phyloP scores from a whole-genome alignment of 495 filamentous ascomycete genomes.

The Ramalina peruviana region DNA sequence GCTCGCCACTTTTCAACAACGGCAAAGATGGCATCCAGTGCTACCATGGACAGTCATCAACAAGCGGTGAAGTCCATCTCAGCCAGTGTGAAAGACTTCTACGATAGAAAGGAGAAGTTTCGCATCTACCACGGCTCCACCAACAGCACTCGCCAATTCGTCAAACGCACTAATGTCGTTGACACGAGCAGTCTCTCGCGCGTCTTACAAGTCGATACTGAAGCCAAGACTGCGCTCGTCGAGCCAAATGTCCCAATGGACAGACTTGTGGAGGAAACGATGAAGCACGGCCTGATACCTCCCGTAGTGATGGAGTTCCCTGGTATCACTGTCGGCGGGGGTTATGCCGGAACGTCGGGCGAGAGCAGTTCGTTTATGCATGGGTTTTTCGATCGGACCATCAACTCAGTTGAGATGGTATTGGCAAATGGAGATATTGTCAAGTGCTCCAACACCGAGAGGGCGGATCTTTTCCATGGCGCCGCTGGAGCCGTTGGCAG shows the following conservation, averaged over 20 bases:
- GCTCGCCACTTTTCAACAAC: no score
- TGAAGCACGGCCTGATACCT: slow-evolving; percentile 30
- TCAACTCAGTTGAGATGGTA: slow-evolving; percentile 39
- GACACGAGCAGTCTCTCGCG: slow-evolving; percentile 40
- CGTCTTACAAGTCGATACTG: slow-evolving; percentile 38
- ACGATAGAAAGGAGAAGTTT: slow-evolving; percentile 45
- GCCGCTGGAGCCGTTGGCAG: slow-evolving; percentile 38
- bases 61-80: slow-evolving; percentile 31
- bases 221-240: slow-evolving; percentile 28
- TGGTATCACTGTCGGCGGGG: slow-evolving; percentile 43
- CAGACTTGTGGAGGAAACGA: slow-evolving; percentile 28
- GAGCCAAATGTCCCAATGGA: slow-evolving; percentile 43
- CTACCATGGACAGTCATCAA: slow-evolving; percentile 30
- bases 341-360: slow-evolving; percentile 40
- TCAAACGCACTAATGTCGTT: slow-evolving; percentile 31
- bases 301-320: slow-evolving; percentile 46
- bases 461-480: slow-evolving; percentile 37
- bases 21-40: no score
- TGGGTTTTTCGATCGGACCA: slow-evolving; percentile 40
- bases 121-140: slow-evolving; percentile 69
- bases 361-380: slow-evolving; percentile 42
- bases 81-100: slow-evolving; percentile 37
- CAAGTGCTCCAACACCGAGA: slow-evolving; percentile 23
- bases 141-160: slow-evolving; percentile 50
- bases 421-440: slow-evolving; percentile 38